A percentile compares a stretch with the other conserved stretches of the same genome.
These are phyloP conservation scores for Candida pseudofarinosa DNA, from an alignment of 805 yeast species.

Conservation along the genomic window DNA sequence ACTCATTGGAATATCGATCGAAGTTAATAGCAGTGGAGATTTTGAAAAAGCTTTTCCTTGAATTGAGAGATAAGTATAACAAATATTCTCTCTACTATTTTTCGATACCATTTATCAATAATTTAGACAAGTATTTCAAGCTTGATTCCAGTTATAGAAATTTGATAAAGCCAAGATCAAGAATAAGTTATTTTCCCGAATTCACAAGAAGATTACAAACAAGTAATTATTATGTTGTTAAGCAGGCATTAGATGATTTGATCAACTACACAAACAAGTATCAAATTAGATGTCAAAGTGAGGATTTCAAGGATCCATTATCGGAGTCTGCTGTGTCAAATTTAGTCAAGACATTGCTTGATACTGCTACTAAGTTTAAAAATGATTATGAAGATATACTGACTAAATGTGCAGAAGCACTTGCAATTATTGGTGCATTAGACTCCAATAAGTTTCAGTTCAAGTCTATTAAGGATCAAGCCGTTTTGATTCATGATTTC, in stretches of 20 bases:
- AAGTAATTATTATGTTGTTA: conserved; percentile 66
- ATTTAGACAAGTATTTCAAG: conserved; percentile 24
- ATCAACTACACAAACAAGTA: conserved; percentile 47
- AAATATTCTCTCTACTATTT: conserved; percentile 51
- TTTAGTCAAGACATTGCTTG: conserved; percentile 50
- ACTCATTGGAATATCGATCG: conserved; percentile 44
- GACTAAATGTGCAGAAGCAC: conserved; percentile 58
- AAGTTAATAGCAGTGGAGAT: conserved; percentile 51
- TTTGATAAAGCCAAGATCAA: conserved; percentile 28
- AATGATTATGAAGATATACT: conserved; percentile 48
- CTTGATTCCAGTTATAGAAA: conserved; percentile 19
- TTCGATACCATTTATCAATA: conserved; percentile 46
- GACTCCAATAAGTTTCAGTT: conserved; percentile 58
- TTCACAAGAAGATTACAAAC: conserved; percentile 54
- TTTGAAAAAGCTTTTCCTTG: conserved; percentile 33
- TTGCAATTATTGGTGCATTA: conserved; percentile 73
- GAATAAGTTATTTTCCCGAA: conserved; percentile 41
- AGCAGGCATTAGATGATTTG: conserved; percentile 67
- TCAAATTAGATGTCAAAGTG: conserved; percentile 46
- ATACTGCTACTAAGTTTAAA: conserved; percentile 55
- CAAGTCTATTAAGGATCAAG: conserved; percentile 36
- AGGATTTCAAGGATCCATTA: conserved; percentile 32
- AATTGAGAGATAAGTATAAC: conserved; percentile 27
- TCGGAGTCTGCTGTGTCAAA: conserved; percentile 33
- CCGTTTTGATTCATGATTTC: conserved; percentile 59